phyloP scores from a whole-genome alignment of 2,329 filamentous ascomycete species.

The Septoria linicola region DNA sequence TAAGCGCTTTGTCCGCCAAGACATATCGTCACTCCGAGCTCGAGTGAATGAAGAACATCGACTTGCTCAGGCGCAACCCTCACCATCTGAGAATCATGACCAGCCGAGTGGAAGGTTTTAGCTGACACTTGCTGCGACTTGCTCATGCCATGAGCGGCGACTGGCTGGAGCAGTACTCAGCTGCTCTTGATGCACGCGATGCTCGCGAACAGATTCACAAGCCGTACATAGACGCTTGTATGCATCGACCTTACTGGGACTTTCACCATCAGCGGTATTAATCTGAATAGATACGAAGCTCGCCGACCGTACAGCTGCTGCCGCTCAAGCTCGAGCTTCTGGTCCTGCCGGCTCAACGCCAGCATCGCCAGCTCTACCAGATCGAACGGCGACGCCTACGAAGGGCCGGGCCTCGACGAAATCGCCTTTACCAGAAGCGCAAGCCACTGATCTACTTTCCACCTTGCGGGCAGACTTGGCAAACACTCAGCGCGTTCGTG shows the following conservation, averaged over 20 bases:
- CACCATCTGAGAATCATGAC: not conserved
- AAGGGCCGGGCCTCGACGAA: conserved; percentile 23
- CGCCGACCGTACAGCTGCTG: conserved; percentile 44
- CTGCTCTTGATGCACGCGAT: conserved; percentile 70
- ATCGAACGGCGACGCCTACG: conserved; percentile 31
- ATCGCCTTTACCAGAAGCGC: conserved; percentile 52
- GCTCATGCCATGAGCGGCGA: conserved; percentile 52
- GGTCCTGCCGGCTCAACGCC: conserved; percentile 32
- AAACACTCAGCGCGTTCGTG: conserved; percentile 72
- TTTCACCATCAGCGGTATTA: conserved; percentile 7
- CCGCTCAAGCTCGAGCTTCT: conserved; percentile 15
- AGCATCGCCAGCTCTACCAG: conserved; percentile 22
- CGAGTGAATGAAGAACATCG: conserved; percentile 7
- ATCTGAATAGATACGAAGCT: conserved; percentile 43
- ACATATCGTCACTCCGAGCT: not conserved
- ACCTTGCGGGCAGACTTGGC: conserved; percentile 67
- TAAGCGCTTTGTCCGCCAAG: not conserved
- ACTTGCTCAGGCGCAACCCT: too few species aligned
- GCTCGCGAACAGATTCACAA: conserved; percentile 64
- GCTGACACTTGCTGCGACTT: not conserved
- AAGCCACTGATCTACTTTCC: conserved; percentile 56
- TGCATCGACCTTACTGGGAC: conserved; percentile 30
- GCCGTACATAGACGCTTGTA: conserved; percentile 77
- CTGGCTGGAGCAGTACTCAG: conserved; percentile 80
- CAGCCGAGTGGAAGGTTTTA: not conserved